Base-by-base conservation (phyloP, 108 stramenopile genomes). In the Phaeodactylum tricornutum region DNA sequence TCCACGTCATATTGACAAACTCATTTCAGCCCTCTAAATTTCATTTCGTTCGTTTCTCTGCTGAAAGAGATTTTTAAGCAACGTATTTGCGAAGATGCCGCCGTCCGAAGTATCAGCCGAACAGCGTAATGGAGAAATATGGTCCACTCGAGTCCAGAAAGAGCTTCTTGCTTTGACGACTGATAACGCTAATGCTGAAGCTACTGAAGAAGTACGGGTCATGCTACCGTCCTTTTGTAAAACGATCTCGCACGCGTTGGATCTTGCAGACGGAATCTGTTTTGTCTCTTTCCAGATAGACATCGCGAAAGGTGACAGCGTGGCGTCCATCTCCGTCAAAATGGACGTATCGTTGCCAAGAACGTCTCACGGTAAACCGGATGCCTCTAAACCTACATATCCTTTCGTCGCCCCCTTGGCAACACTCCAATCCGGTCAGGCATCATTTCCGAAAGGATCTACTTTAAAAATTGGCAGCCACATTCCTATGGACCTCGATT, bases 131-230 rank as follows among this genome's bases (percentile, higher is more conserved):
- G 62, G 80, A 36, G 88, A 85, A 55, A 86, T 91, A 42, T 91
- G 88, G 88, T 75, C 83, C 11, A 91, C 88, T 7, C 71, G 88
- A 11, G 53, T 91, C 29, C 88, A 91, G 41, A 62, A 75, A 8
- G 88, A 91, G 52, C 63, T 91, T 4, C 53, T 91, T 50, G 81
- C 88, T 6, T 55, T 91, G 43, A 81, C 82, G 1, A 63, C 75
- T 12, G 81, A 87, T 47, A 76, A 80, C 56, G 78, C 72, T 20
- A 51, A 67, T 29, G 62, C 47, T 28, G 73, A 80, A 49, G 38
- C 58, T 14, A 59, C 35, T 26, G 51, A 71, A 7, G 72, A 55
- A 21, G 28, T 66, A 19, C 30, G 28, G 14, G 41, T 52, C 16
- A 49, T 79, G 14, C 59, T 91, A 52, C 88, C 88, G 11, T 47